Percentiles rank a stretch among this genome's conserved stretches.
phyloP scores from a whole-genome alignment of 2,329 filamentous ascomycete species.

The Aspergillus niger region DNA sequence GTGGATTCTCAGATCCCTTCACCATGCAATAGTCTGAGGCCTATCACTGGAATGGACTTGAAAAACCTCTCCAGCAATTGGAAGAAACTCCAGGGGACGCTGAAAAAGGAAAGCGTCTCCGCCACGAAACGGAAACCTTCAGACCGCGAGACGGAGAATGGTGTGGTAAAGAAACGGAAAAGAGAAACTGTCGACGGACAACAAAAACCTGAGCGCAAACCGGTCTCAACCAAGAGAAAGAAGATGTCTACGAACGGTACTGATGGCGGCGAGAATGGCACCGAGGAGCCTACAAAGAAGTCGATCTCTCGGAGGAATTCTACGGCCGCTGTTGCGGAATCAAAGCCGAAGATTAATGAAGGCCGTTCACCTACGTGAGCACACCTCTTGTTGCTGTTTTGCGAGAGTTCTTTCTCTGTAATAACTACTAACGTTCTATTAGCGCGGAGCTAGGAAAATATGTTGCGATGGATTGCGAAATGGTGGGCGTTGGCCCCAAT shows the following conservation, averaged over 20 bases:
- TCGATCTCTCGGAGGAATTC: conserved; percentile 65
- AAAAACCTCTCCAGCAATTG: conserved; percentile 52
- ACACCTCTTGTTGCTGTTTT: conserved; percentile 16
- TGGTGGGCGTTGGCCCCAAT: conserved; percentile 77
- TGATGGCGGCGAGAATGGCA: conserved; percentile 52
- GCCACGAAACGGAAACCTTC: conserved; percentile 38
- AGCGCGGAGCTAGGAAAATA: conserved; percentile 81
- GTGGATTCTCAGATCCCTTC: conserved; percentile 10
- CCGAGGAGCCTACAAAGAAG: conserved; percentile 62
- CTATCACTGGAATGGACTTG: conserved; percentile 42
- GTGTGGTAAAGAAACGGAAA: conserved; percentile 37
- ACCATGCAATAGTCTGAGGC: conserved; percentile 25
- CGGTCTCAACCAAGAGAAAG: conserved; percentile 29
- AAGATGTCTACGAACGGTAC: conserved; percentile 34
- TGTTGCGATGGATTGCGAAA: conserved; percentile 92
- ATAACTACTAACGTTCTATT: conserved; percentile 31
- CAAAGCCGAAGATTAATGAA: conserved; percentile 61
- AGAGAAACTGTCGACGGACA: conserved; percentile 23
- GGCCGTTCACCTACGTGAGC: conserved; percentile 56
- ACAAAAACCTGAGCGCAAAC: conserved; percentile 26
- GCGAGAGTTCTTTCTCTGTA: background rate
- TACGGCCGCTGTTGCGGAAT: conserved; percentile 51
- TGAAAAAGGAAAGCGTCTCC: conserved; percentile 38
- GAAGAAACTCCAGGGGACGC: conserved; percentile 52
- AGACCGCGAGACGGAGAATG: conserved; percentile 34